A percentile compares a stretch with the other conserved stretches of the same genome.
phyloP scores from a whole-genome alignment of 176 grass and related monocot species.

The Lolium multiflorum region DNA sequence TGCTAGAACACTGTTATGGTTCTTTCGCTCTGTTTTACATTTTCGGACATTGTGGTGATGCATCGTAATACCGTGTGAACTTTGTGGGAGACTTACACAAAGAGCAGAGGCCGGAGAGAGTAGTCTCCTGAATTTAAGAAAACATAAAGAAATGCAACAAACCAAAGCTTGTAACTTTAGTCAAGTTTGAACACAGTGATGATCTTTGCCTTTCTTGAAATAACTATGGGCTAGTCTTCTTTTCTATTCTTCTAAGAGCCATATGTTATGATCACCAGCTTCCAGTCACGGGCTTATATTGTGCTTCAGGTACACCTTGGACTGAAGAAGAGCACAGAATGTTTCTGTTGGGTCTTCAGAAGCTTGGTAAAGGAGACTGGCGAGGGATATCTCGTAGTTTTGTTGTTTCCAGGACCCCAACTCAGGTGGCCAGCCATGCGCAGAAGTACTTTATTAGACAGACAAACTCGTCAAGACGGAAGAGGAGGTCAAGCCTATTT shows the following conservation, averaged over 20 bases:
- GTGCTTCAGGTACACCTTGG: conserved; percentile 82
- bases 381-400: conserved; percentile 87
- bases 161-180: not conserved
- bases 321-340: conserved; percentile 92
- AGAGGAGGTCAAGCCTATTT: conserved; percentile 90
- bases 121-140: not conserved
- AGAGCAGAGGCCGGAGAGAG: not conserved
- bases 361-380: conserved; percentile 94
- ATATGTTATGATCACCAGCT: not conserved
- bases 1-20: not conserved
- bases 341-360: conserved; percentile 86
- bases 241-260: not conserved
- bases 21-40: not conserved
- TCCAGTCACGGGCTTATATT: conserved; percentile 17
- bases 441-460: conserved; percentile 95
- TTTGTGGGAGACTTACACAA: not conserved
- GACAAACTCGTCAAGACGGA: conserved; percentile 77
- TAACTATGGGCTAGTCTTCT: conserved; percentile 2
- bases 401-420: conserved; percentile 83
- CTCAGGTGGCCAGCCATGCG: conserved; percentile 97
- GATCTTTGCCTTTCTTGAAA: not conserved
- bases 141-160: not conserved
- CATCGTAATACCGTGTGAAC: not conserved
- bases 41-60: not conserved
- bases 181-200: conserved; percentile 19